Conservation (phyloP, 2,329 filamentous ascomycete genomes). For the Cordyceps cicadae region DNA sequence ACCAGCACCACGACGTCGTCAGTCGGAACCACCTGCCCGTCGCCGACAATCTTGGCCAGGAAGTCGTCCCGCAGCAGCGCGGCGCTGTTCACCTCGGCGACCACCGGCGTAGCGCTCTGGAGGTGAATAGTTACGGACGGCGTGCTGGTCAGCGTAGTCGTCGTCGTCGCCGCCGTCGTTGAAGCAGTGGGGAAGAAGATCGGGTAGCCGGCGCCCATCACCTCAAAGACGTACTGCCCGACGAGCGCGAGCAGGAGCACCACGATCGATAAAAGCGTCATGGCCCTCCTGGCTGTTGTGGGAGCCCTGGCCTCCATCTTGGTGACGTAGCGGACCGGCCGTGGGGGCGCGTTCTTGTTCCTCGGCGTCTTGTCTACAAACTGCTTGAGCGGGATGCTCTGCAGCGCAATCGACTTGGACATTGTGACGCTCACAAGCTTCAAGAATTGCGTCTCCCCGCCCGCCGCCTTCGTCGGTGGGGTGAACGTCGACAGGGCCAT, state of each 20-base stretch:
- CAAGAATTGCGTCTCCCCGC: slow-evolving; percentile 32
- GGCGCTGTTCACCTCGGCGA: slow-evolving; percentile 18
- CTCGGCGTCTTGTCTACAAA: slow-evolving; percentile 29
- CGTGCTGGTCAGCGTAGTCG: slow-evolving; percentile 13
- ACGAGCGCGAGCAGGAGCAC: slow-evolving; percentile 54
- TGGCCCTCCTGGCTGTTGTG: slow-evolving; percentile 38
- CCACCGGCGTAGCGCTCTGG: slow-evolving; percentile 1
- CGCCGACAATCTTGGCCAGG: slow-evolving; percentile 30
- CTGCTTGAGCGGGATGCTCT: slow-evolving; percentile 62
- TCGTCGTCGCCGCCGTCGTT: not conserved
- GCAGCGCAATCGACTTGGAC: slow-evolving; percentile 69
- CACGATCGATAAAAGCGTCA: slow-evolving; percentile 47
- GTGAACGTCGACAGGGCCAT: slow-evolving; percentile 51
- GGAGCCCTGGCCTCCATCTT: slow-evolving; percentile 47
- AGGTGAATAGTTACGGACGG: slow-evolving; percentile 15
- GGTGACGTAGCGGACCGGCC: slow-evolving; percentile 61
- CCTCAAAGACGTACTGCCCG: slow-evolving; percentile 58
- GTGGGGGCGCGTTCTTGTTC: slow-evolving; percentile 32
- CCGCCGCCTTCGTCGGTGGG: slow-evolving; percentile 19
- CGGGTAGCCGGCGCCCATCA: slow-evolving; percentile 43
- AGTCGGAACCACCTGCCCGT: slow-evolving; percentile 24
- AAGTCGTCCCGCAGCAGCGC: slow-evolving; percentile 25
- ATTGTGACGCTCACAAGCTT: slow-evolving; percentile 77
- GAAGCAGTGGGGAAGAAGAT: slow-evolving; percentile 41
- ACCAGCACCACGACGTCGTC: slow-evolving; percentile 33